Evolutionary conservation across 768 basidiomycete species (phyloP).

Genomic region (Candolleomyces eurysporus): DNA sequence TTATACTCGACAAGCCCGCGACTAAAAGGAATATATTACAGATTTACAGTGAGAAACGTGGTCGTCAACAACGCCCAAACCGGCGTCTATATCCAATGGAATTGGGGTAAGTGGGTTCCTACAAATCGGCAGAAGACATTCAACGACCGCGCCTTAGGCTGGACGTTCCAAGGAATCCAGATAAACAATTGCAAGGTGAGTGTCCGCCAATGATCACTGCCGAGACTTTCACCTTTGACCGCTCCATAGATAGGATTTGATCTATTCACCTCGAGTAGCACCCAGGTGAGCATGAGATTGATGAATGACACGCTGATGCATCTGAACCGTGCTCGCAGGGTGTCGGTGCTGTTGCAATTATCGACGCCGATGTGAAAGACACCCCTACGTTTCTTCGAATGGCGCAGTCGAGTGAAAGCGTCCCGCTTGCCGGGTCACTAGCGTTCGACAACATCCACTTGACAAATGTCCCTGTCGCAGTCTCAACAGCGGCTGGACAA

Average conservation of each 20-base stretch:
- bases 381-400: constrained; percentile 61
- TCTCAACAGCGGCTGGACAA: constrained; percentile 51
- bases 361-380: constrained; percentile 59
- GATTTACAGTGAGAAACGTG: constrained; percentile 59
- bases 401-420: constrained; percentile 41
- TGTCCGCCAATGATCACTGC: neutral
- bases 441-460: constrained; percentile 63
- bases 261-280: constrained; percentile 2
- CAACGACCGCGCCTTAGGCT: neutral
- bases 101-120: constrained; percentile 38
- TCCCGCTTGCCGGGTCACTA: constrained; percentile 51
- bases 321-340: constrained; percentile 31
- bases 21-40: constrained; percentile 8
- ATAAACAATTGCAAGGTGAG: neutral
- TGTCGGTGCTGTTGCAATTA: constrained; percentile 57
- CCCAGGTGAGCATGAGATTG: constrained; percentile 33
- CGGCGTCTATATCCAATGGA: constrained; percentile 43
- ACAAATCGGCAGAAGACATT: neutral
- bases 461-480: constrained; percentile 57
- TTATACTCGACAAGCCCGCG: too few relatives aligned
- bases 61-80: constrained; percentile 55
- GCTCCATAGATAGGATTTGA: neutral
- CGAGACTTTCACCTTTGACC: too few relatives aligned
- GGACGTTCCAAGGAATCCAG: neutral
- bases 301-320: neutral